Conservation (phyloP, 352 stramenopile species). For the Nothophytophthora sp. region DNA sequence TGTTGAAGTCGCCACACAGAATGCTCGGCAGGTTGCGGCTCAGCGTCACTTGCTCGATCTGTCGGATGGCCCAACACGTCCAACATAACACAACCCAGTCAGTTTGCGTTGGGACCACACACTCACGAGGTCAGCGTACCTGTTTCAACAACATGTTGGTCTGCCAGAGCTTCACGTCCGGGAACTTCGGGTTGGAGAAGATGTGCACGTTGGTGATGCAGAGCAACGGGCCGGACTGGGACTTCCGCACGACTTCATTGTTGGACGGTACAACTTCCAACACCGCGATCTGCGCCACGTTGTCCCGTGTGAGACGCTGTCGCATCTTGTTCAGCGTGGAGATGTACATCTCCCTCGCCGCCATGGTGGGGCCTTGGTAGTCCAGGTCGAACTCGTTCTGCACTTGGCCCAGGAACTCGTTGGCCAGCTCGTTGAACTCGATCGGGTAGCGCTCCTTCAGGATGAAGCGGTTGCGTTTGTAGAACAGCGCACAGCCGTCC, state of each 20-base stretch:
- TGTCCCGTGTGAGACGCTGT: constrained; percentile 96
- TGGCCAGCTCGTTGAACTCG: constrained; percentile 97
- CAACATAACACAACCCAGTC: not conserved
- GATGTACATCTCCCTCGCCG: constrained; percentile 63
- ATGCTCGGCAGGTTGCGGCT: constrained; percentile 92
- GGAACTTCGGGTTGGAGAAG: constrained; percentile 98
- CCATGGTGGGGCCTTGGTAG: constrained; percentile 66
- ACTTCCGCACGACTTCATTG: constrained; percentile 54
- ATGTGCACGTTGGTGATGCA: constrained; percentile 99
- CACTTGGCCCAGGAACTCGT: constrained; percentile 64
- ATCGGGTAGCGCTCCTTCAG: constrained; percentile 93
- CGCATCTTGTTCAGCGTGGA: constrained; percentile 53
- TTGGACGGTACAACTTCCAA: constrained; percentile 93
- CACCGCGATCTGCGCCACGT: constrained; percentile 98
- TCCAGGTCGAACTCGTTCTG: constrained; percentile 81
- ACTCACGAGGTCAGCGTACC: constrained; percentile 23
- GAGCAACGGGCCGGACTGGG: constrained; percentile 72
- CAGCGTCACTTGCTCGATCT: constrained; percentile 78
- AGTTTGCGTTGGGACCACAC: too few species aligned
- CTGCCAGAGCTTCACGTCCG: constrained; percentile 99
- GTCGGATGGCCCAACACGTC: not conserved
- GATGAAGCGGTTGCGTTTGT: constrained; percentile 91
- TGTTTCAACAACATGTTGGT: constrained; percentile 87
- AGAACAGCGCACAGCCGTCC: constrained; percentile 98
- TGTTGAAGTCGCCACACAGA: constrained; percentile 99